Evolutionary conservation across 306 rosid genomes (phyloP).

Genomic region (Cucurbita moschata): DNA sequence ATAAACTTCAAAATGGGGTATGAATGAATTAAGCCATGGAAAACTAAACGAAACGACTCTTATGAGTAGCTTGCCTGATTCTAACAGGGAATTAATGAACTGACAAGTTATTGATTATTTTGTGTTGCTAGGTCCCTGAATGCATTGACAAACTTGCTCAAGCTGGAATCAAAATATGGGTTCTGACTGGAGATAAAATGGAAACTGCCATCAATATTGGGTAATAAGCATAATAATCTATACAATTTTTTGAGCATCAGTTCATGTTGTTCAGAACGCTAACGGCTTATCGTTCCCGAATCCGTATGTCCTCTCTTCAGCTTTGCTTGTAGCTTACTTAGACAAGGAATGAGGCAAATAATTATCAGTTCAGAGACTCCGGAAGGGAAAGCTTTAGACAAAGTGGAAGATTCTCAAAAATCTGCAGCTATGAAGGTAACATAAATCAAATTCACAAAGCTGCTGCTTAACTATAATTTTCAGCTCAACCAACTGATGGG

Average conservation of each 20-base stretch:
- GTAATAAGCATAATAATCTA: slow-evolving; percentile 18
- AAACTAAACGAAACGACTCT: background rate
- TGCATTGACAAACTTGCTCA: slow-evolving; percentile 98
- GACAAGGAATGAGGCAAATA: slow-evolving; percentile 92
- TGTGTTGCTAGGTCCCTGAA: slow-evolving; percentile 68
- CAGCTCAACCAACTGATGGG: background rate
- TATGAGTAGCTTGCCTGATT: background rate
- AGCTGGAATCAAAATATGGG: slow-evolving; percentile 98
- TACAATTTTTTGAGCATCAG: background rate
- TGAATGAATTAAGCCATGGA: slow-evolving; percentile 14
- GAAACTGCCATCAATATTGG: slow-evolving; percentile 98
- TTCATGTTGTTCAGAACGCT: background rate
- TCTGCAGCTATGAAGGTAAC: slow-evolving; percentile 45
- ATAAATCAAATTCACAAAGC: background rate
- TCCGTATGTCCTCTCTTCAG: slow-evolving; percentile 25
- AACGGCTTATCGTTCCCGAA: background rate
- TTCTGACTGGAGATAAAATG: slow-evolving; percentile 99
- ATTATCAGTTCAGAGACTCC: slow-evolving; percentile 74
- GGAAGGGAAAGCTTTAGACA: slow-evolving; percentile 61
- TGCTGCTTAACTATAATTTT: no score
- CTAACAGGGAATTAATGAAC: background rate
- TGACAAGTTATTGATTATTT: slow-evolving; percentile 1
- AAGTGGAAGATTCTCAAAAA: slow-evolving; percentile 35
- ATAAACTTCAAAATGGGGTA: slow-evolving; percentile 96
- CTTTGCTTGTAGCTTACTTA: slow-evolving; percentile 88